Evolutionary conservation across 2,329 filamentous ascomycete genomes (phyloP), one percentile per base, ranked within the genome.

Genomic region (Fusarium coicis): DNA sequence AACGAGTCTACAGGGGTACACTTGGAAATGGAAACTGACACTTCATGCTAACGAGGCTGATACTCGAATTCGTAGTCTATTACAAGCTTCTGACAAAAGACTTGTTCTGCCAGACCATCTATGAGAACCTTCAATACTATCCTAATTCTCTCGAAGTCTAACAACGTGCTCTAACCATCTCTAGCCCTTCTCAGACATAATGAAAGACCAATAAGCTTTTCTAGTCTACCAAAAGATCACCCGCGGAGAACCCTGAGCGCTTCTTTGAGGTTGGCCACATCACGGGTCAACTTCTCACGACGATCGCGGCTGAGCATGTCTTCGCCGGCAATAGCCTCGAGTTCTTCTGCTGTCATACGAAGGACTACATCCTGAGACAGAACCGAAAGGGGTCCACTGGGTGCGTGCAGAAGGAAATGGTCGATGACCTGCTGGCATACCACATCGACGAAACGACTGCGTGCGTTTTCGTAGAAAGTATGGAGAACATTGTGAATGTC

Each of bases 391-490:
- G 90, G 90, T 10, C 87, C 87, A 0, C 83, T 70, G 0, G 83
- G 75, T 1, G 87, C 85, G 3, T 80, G 80, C 0, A 92, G 79
- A 0, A 93, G 82, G 66, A 84, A 84, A 74, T 90, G 80, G 47
- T 88, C 85, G 4, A 88, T 81, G 0, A 85, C 88, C 70, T 93
- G 91, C 68, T 87, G 85, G 74, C 85, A 90, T 4, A 94, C 79
- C 7, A 84, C 86, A 72, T 93, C 91, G 4, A 92, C 85, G 64
- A 93, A 92, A 0, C 90, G 86, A 74, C 88, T 88, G 18, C 83
- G 84, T 0, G 90, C 84, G 3, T 92, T 87, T 32, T 88, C 85
- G 81, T 93, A 93, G 79, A 91, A 93, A 4, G 86, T 84, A 34
- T 84, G 79, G 0, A 93, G 82, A 3, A 88, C 87, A 66, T 93